These are phyloP conservation scores for Tricholoma furcatifolium DNA, from an alignment of 768 basidiomycete species.

Conservation along the genomic window DNA sequence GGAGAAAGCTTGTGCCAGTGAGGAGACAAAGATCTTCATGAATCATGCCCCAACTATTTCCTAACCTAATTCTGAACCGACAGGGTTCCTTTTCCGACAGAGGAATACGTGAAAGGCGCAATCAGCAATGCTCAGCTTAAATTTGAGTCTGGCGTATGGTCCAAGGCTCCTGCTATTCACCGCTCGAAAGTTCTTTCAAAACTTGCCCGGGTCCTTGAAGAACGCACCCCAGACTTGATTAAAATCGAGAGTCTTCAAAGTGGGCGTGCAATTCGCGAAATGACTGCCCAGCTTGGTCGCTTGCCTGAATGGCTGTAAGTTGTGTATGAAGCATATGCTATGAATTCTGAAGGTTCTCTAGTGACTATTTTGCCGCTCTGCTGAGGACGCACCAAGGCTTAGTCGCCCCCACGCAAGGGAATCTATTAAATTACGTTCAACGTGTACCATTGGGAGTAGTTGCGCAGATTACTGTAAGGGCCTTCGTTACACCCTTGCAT, in stretches of 20 bases:
- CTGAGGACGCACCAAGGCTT: constrained; percentile 68
- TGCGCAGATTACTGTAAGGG: constrained; percentile 78
- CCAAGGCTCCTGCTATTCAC: constrained; percentile 50
- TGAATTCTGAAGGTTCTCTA: constrained; percentile 23
- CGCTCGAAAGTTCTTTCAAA: constrained; percentile 67
- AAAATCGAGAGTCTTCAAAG: constrained; percentile 73
- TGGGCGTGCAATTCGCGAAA: constrained; percentile 79
- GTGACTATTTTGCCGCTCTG: constrained; percentile 77
- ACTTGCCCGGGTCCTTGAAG: constrained; percentile 62
- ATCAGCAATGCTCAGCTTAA: constrained; percentile 54
- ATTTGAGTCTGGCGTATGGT: constrained; percentile 74
- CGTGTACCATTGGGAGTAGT: constrained; percentile 86
- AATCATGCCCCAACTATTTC: background rate
- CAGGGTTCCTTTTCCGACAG: constrained; percentile 57
- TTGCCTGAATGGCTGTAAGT: constrained; percentile 86
- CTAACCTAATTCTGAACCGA: background rate
- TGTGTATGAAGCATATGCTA: background rate
- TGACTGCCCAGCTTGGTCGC: constrained; percentile 74
- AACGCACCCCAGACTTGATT: constrained; percentile 56
- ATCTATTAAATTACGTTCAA: constrained; percentile 74
- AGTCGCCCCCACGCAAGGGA: constrained; percentile 78
- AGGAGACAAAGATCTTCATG: constrained; percentile 20
- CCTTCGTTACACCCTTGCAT: background rate
- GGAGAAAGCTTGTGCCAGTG: constrained; percentile 59
- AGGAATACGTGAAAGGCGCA: constrained; percentile 47